Base-by-base conservation (phyloP, 148 eudicot species). In the Chenopodium berlandieri region DNA sequence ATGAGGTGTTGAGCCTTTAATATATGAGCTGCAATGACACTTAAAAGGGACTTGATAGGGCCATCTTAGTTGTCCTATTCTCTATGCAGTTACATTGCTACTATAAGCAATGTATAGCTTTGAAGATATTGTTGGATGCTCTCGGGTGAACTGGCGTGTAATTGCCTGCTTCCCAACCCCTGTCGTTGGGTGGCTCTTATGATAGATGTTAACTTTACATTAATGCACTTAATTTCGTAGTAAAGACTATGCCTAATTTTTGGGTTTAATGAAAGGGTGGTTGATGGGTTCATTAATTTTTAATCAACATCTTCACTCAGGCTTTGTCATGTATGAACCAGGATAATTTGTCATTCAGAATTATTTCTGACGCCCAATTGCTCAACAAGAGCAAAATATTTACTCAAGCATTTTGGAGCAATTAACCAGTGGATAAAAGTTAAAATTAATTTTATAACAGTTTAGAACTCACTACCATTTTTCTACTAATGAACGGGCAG, bases 151-250 rank as follows among this genome's bases (percentile, higher is more conserved):
- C 30, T 44, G 30, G 17, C 2, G 14, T 72, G 75, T 20, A 30
- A 67, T 8, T 72, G 54, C 14, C 22, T 69, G 22, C 62, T 56
- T 16, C 16, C 62, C 62, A 14, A 7, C 16, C 62, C 22, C 7
- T 46, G 30, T 22, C 1, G 19, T 44, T 72, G 13, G 75, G 31
- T 72, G 75, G 52, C 50, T 46, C 44, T 72, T 12, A 44, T 44
- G 75, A 22, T 72, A 22, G 54, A 67, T 40, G 27, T 72, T 72
- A 72, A 72, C n/a, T 10, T 44, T 54, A 0, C 56, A 20, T 25
- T 67, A 72, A 72, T 44, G 52, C 75, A 72, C 75, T 46, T 72
- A 72, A 44, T 72, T 40, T 9, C 46, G 75, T 46, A 46, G 54
- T 72, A 46, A 44, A 72, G 27, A 20, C 54, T 4, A 7, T 44